Evolutionary conservation across 2,329 filamentous ascomycete species (phyloP).

Genomic region (Sporothrix schenckii): DNA sequence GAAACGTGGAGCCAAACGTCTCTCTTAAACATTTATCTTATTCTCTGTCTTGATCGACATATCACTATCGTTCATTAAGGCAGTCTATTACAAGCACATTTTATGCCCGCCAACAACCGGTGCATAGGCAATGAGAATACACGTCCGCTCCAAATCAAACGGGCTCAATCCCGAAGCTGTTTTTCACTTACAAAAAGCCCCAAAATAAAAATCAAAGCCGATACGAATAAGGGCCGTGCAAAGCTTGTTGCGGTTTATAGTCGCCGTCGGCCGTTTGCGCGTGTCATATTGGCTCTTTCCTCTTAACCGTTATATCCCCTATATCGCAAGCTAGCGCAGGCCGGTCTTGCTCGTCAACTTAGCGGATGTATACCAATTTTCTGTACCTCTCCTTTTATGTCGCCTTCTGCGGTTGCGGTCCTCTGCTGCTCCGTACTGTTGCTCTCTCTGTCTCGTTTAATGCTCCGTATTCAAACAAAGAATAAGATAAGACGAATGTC

Average conservation of each 20-base stretch:
- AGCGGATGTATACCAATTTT: background rate
- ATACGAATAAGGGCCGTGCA: background rate
- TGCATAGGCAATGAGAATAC: background rate
- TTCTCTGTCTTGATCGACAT: background rate
- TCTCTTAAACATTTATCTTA: background rate
- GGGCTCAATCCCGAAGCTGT: background rate
- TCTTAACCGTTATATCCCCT: background rate
- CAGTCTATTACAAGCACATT: background rate
- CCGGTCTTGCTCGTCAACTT: background rate
- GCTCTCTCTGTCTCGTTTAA: background rate
- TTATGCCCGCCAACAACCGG: too few species aligned
- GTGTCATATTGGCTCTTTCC: background rate
- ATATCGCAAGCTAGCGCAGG: background rate
- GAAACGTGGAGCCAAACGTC: too few species aligned
- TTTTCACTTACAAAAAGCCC: background rate
- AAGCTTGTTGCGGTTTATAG: constrained; percentile 16
- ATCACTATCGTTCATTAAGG: background rate
- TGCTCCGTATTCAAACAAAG: constrained; percentile 19
- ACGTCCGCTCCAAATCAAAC: background rate
- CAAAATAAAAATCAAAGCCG: background rate
- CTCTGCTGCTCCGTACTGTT: background rate
- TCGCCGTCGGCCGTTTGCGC: background rate
- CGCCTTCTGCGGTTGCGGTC: background rate
- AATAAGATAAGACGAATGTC: background rate
- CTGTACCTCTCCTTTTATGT: background rate